Evolutionary conservation across 2,329 filamentous ascomycete genomes (phyloP), one percentile per base, ranked within the genome.

Genomic region (Pseudocercospora eumusae): DNA sequence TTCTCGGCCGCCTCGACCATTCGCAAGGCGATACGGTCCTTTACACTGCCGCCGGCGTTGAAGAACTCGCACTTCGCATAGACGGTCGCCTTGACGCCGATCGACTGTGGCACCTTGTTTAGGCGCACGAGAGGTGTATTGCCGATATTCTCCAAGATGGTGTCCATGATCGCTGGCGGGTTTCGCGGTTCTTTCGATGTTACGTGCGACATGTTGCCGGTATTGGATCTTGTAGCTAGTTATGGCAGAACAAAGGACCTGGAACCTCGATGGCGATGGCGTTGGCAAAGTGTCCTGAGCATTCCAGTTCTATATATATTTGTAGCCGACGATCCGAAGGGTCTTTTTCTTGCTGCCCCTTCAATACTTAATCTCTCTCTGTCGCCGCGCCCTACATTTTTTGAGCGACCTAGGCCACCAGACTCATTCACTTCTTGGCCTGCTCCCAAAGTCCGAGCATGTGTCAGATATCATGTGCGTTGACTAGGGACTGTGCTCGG

Each of bases 1-100:
- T 86, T 87, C 83, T 99, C 95, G 13, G 95, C 95, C 76, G 93
- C 90, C 79, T 98, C 93, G 65, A 99, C 90, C 95, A 99, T 99
- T 73, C 95, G 90, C 75, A 97, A 81, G 21, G 95, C 95, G 75
- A 99, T 99, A 86, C 89, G 71, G 91, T 98, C 27, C 92, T 98
- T 76, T 92, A 95, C 0, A 82, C 96, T 53, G 89, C 91, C 27
- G 95, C 96, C 80, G 90, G 93, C 70, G 56, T 76, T 76, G 71
- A 77, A 76, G 69, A 74, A 75, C 65, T 76, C 74, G 69, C 74
- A 75, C 67, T 76, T 76, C 42, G 72, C 75, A 63, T 76, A 77
- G 60, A 76, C 67, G n/a, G 71, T 69, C 58, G 90, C 91, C 75
- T 95, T 87, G 72, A 99, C 90, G 57, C 93, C 93, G 20, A 96